Base-by-base conservation (phyloP, 495 filamentous ascomycete species). In the Daldinia concentrica region DNA sequence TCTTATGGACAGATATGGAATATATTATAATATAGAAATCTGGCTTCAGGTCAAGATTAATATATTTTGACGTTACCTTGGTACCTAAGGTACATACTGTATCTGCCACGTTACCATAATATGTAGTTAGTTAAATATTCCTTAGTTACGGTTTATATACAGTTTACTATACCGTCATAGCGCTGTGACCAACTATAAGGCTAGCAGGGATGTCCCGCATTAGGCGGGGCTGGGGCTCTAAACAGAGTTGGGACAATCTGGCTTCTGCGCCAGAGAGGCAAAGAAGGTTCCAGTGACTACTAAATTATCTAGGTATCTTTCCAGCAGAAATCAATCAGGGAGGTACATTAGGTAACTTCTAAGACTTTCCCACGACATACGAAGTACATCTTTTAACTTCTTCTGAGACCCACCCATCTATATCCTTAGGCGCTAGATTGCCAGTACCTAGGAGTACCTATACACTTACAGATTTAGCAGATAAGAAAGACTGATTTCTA, bases 181-280 rank as follows among this genome's bases (percentile, higher is more conserved):
- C 34, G 34, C 34, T 34, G 32, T 34, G 32, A 34, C 32, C 32
- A 34, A 12, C 19, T 69, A 29, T 7, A 24, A 56, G 29, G 15
- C 57, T 71, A 58, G 45, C 71, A 63, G 54, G 67, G 66, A 67
- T 71, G 67, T 64, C 71, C 71, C 71, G 71, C 71, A 74, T 70
- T 11, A 52, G 57, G 71, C 19, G 66, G 71, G 58, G 61, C 34
- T 39, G 34, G 30, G 62, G 64, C 64, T 58, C 26, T 22, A 37
- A 59, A 41, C 50, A 58, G 27, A 56, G 27, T 68, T 62, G 30
- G 59, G 62, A 65, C 56, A 68, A 73, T 73, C 62, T 73, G 71
- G 65, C 71, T 73, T 72, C 45, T 64, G 27, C 12, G 22, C 14
- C 27, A 27, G 24, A 64, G 54, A 19, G 54, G 30, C 27, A 50